Evolutionary conservation across 768 basidiomycete species (phyloP).

Genomic region (Panaeolus cyanescens): DNA sequence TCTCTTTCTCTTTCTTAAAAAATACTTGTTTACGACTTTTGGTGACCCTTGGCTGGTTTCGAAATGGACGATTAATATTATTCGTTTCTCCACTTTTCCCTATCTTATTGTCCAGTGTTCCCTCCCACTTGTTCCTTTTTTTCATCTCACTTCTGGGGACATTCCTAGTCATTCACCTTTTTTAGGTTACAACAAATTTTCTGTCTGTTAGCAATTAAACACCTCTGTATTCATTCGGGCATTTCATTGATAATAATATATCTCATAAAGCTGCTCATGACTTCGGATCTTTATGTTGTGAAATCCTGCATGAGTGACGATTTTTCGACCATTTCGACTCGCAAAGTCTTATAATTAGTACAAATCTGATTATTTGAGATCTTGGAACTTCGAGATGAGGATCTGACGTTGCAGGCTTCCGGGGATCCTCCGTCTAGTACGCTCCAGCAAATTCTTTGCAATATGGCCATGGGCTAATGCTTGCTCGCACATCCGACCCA

Average conservation of each 20-base stretch:
- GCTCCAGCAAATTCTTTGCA: neutral
- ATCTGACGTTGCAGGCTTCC: neutral
- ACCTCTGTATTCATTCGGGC: neutral
- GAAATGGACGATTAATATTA: slow-evolving; percentile 3
- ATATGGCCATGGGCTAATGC: no score
- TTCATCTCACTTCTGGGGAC: neutral
- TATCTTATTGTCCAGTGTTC: neutral
- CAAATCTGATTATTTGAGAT: neutral
- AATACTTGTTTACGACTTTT: neutral
- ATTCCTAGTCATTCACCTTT: neutral
- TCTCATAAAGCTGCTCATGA: no score
- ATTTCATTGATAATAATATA: neutral
- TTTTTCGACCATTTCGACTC: neutral
- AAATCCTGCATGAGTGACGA: neutral
- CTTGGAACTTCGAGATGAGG: neutral
- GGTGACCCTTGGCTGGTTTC: neutral
- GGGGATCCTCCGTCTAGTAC: neutral
- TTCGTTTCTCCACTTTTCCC: neutral
- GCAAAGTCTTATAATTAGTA: neutral
- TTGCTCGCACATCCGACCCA: neutral
- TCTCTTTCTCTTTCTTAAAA: neutral
- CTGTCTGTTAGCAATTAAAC: neutral
- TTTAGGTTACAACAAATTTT: neutral
- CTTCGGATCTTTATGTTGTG: no score
- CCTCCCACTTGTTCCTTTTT: neutral